Percentiles rank a stretch among this genome's conserved stretches.
Evolutionary conservation across 2,329 filamentous ascomycete genomes (phyloP).

Genomic region (Rhytidhysteron rufulum): DNA sequence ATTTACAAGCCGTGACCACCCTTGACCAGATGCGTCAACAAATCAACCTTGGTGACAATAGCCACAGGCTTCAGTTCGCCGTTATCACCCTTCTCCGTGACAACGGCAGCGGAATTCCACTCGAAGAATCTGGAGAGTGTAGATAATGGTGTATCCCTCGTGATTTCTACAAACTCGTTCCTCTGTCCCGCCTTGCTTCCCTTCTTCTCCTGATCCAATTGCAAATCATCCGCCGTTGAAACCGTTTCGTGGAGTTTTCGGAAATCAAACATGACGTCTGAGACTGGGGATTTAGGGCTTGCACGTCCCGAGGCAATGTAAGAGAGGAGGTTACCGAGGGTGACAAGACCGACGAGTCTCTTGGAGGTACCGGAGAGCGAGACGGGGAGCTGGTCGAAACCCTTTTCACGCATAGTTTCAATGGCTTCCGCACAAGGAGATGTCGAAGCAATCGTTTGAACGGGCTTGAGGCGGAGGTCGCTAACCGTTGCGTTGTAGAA

Average conservation of each 20-base stretch:
- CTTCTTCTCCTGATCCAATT: conserved; percentile 20
- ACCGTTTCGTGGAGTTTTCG: conserved; percentile 80
- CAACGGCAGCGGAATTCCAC: conserved; percentile 95
- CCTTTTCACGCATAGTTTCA: conserved; percentile 97
- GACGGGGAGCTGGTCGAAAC: conserved; percentile 95
- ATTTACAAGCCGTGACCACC: conserved; percentile 37
- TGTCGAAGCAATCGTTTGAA: conserved; percentile 73
- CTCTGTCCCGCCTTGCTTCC: conserved; percentile 17
- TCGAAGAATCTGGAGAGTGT: conserved; percentile 91
- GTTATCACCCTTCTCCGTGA: conserved; percentile 69
- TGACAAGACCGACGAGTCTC: conserved; percentile 85
- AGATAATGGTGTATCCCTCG: conserved; percentile 77
- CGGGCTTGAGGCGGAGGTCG: conserved; percentile 83
- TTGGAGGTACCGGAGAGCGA: conserved; percentile 61
- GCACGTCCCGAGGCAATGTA: conserved; percentile 84
- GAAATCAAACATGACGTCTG: conserved; percentile 97
- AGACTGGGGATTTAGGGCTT: conserved; percentile 67
- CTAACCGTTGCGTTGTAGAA: conserved; percentile 77
- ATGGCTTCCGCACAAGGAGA: conserved; percentile 81
- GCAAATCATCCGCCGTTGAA: conserved; percentile 60
- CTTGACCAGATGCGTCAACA: conserved; percentile 88
- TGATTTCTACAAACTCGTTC: conserved; percentile 88
- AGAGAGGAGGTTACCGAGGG: conserved; percentile 87
- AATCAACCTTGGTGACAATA: conserved; percentile 93
- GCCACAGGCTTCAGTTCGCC: conserved; percentile 72